Evolutionary conservation across 305 asterid species (phyloP).

Genomic region (Striga hermonthica): DNA sequence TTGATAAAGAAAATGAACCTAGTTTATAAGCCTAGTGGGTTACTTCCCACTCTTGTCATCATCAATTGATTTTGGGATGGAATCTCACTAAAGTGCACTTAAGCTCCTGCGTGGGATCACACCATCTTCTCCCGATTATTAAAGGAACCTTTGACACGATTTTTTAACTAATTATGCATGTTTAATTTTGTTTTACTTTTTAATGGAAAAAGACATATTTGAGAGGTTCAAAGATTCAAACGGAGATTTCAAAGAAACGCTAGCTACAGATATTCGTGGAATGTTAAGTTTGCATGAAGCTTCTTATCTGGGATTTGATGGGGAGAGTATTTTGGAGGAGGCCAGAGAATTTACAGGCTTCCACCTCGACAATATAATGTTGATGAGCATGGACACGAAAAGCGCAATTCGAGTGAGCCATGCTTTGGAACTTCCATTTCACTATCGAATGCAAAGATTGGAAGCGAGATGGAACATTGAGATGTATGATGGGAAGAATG

Average conservation of each 20-base stretch:
- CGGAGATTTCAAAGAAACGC: neutral
- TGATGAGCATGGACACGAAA: constrained; percentile 3
- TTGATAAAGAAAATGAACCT: too few species aligned
- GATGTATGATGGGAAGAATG: constrained; percentile 20
- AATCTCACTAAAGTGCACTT: too few species aligned
- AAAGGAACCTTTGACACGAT: too few species aligned
- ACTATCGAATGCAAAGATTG: constrained; percentile 25
- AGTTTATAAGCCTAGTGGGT: too few species aligned
- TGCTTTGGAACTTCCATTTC: constrained; percentile 29
- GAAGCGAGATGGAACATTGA: constrained; percentile 33
- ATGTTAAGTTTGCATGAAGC: constrained; percentile 29
- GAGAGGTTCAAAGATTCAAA: constrained; percentile 13
- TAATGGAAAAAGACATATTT: constrained; percentile 19
- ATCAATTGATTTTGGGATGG: too few species aligned
- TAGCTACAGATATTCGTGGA: constrained; percentile 7
- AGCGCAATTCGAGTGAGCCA: constrained; percentile 1
- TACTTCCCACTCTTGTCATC: too few species aligned
- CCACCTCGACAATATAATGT: neutral
- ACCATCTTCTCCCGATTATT: neutral
- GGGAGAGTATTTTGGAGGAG: constrained; percentile 19
- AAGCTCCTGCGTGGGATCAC: neutral
- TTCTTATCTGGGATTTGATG: constrained; percentile 26
- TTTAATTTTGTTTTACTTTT: too few species aligned
- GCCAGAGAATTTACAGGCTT: constrained; percentile 24
- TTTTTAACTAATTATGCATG: too few species aligned